phyloP scores from a whole-genome alignment of 2,329 filamentous ascomycete species.

The Diaporthe citriasiana region DNA sequence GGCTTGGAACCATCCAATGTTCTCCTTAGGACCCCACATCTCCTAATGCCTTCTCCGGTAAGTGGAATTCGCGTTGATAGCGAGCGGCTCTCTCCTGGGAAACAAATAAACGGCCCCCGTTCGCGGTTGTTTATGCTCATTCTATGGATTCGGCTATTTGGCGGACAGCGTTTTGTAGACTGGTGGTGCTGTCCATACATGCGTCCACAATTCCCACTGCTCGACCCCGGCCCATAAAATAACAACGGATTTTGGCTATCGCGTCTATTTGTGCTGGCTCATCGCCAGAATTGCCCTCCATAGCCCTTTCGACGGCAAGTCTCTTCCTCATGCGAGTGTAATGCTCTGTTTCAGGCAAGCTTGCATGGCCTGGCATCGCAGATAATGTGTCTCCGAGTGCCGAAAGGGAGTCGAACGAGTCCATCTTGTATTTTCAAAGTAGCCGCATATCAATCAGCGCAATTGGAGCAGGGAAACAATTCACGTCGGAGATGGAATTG shows the following conservation, averaged over 20 bases:
- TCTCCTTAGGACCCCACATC: slow-evolving; percentile 27
- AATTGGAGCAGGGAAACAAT: background rate
- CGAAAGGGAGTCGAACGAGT: slow-evolving; percentile 8
- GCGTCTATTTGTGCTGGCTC: slow-evolving; percentile 26
- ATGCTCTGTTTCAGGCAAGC: background rate
- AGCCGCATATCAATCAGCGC: background rate
- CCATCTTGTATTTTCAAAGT: slow-evolving; percentile 13
- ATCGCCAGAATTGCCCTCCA: background rate
- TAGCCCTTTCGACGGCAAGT: slow-evolving; percentile 13
- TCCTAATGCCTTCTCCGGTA: slow-evolving; percentile 17
- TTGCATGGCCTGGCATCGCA: slow-evolving; percentile 19
- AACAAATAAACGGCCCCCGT: slow-evolving; percentile 33
- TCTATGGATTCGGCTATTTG: slow-evolving; percentile 33
- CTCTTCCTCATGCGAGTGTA: background rate
- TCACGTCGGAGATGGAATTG: background rate
- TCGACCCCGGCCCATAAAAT: slow-evolving; percentile 12
- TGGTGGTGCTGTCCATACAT: background rate
- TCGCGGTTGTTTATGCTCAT: slow-evolving; percentile 25
- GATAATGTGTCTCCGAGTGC: slow-evolving; percentile 6
- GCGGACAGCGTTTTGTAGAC: background rate
- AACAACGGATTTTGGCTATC: slow-evolving; percentile 13
- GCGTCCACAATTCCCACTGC: slow-evolving; percentile 20
- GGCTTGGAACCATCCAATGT: background rate
- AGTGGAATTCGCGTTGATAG: background rate
- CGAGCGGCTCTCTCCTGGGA: slow-evolving; percentile 6